Evolutionary conservation across 495 filamentous ascomycete genomes (phyloP), one percentile per base, ranked within the genome.

Genomic region (Lasiosphaeria ovina): DNA sequence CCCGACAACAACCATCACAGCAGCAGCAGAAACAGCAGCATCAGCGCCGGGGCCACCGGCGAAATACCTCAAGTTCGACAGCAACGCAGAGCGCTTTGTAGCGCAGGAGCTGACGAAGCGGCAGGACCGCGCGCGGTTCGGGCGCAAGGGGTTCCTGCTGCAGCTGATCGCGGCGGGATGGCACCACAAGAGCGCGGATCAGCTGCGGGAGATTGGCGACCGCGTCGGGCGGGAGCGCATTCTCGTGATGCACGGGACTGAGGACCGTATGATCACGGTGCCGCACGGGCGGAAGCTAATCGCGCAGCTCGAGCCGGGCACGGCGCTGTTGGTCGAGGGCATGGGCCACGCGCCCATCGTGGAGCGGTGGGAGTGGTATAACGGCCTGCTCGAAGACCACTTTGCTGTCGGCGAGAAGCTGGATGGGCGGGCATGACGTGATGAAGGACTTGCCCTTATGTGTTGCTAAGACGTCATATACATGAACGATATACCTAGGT

Each of bases 151-250:
- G 3, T 91, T 93, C 69, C 62, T 95, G 38, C 75, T 89, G 61
- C 91, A 96, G 70, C 79, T 87, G 4, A 80, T 93, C 45, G 91
- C 91, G 3, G 89, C 88, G 2, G 85, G 84, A 11, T 93, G 89
- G 84, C 91, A 96, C 72, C 75, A 84, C 67, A 93, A 94, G 72
- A 81, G 75, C 6, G 63, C 81, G 0, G 80, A 70, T 51, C 86
- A 93, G 71, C 69, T 96, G 48, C 76, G 71, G 59, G 71, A 77
- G 51, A 65, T 96, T 32, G 89, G 77, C 0, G 83, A 90, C 62
- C 68, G 68, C 52, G 82, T 96, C 2, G 89, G 89, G 3, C 76
- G 88, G 35, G 81, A 89, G 67, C 73, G 90, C 55, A 92, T 96
- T 62, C 66, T 87, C 62, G 83, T 93, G 1, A 63, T 90, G 65